phyloP scores from a whole-genome alignment of 164 flowering plant genomes.

The Magnolia sinica region DNA sequence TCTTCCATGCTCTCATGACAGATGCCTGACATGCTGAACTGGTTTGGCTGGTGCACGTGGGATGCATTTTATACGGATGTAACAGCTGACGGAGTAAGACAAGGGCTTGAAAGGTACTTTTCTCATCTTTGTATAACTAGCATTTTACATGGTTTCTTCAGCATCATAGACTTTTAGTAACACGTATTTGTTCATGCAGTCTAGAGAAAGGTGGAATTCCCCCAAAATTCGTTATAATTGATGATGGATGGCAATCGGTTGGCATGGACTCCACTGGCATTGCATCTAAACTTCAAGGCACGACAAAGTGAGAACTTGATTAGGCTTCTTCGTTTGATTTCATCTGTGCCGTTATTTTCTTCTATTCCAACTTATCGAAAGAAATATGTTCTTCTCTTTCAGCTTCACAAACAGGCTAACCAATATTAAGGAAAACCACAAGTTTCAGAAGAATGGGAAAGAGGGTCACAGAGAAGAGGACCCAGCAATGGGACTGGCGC shows the following conservation, averaged over 20 bases:
- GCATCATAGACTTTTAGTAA: not conserved
- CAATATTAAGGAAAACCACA: constrained; percentile 74
- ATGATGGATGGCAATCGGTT: constrained; percentile 94
- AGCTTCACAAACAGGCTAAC: constrained; percentile 82
- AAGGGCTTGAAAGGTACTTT: constrained; percentile 63
- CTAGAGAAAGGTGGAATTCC: constrained; percentile 67
- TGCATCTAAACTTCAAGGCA: constrained; percentile 39
- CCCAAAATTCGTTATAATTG: constrained; percentile 81
- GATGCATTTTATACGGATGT: constrained; percentile 88
- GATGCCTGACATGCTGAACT: constrained; percentile 88
- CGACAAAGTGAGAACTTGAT: constrained; percentile 59
- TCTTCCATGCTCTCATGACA: constrained; percentile 13
- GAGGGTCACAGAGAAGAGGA: constrained; percentile 69
- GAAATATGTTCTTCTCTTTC: constrained; percentile 11
- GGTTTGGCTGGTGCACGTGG: constrained; percentile 99
- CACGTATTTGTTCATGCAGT: constrained; percentile 32
- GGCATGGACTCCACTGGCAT: constrained; percentile 54
- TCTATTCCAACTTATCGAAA: not conserved
- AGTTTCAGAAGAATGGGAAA: constrained; percentile 71
- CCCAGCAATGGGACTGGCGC: constrained; percentile 60
- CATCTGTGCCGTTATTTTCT: not conserved
- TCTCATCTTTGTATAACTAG: not conserved
- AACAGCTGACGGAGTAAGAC: constrained; percentile 63
- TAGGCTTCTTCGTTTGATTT: not conserved
- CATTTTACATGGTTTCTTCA: not conserved